phyloP scores from a whole-genome alignment of 495 filamentous ascomycete species.

The Penicillium nucicola region DNA sequence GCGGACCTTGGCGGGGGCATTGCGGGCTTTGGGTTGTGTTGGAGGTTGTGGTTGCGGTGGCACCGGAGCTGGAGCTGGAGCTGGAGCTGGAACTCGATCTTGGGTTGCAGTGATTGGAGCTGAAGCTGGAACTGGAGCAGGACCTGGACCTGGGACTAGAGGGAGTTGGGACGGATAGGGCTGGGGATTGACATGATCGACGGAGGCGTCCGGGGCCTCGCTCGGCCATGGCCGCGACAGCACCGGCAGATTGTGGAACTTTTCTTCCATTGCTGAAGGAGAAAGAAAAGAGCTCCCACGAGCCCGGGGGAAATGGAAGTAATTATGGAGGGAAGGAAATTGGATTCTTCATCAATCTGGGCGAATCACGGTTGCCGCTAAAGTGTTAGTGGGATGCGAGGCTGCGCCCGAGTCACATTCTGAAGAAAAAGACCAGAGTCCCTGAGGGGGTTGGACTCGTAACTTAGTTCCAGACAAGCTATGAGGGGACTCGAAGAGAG shows the following conservation, averaged over 20 bases:
- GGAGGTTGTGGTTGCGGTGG: constrained; percentile 1
- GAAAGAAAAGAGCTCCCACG: constrained; percentile 19
- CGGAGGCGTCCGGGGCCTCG: constrained; percentile 14
- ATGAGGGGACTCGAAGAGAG: not conserved
- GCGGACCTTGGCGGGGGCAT: constrained; percentile 32
- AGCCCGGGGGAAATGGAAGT: constrained; percentile 15
- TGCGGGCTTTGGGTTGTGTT: constrained; percentile 10
- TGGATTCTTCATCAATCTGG: constrained; percentile 2
- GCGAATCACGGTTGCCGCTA: constrained; percentile 4
- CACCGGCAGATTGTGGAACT: constrained; percentile 29
- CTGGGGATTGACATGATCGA: constrained; percentile 1
- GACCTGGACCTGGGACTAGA: not conserved
- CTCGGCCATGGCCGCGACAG: constrained; percentile 18
- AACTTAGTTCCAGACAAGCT: not conserved
- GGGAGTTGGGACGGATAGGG: not conserved
- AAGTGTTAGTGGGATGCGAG: constrained; percentile 1
- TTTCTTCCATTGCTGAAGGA: constrained; percentile 30
- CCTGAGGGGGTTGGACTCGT: not conserved
- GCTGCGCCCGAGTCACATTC: not conserved
- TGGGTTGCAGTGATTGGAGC: not conserved
- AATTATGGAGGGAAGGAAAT: constrained; percentile 6
- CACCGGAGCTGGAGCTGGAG: not conserved
- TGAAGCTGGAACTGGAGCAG: not conserved
- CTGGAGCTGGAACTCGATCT: not conserved
- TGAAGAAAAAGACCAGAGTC: too few relatives aligned